These are phyloP conservation scores for Escovopsis weberi DNA, from an alignment of 2,329 filamentous ascomycete species.

Conservation along the genomic window DNA sequence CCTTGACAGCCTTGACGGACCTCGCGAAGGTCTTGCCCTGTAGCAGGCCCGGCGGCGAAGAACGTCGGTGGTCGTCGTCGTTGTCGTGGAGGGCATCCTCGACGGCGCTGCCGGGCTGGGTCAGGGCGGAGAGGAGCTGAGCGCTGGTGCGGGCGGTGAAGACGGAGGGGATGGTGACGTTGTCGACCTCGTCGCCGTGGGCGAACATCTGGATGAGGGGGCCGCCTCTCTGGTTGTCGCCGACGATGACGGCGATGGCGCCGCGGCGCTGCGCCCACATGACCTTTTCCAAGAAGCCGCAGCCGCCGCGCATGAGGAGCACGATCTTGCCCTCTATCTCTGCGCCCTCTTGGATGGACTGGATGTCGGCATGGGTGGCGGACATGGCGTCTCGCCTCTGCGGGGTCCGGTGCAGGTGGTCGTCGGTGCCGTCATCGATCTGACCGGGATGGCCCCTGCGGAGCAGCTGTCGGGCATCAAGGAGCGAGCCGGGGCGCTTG, in stretches of 20 bases:
- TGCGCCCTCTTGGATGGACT: slow-evolving; percentile 77
- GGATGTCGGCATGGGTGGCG: slow-evolving; percentile 68
- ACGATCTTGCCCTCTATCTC: slow-evolving; percentile 92
- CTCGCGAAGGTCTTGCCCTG: slow-evolving; percentile 27
- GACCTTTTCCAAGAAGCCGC: slow-evolving; percentile 91
- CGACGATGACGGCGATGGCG: slow-evolving; percentile 79
- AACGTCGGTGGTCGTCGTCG: slow-evolving; percentile 23
- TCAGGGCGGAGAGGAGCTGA: slow-evolving; percentile 76
- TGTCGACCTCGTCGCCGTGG: slow-evolving; percentile 77
- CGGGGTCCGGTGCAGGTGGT: slow-evolving; percentile 54
- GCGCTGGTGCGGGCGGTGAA: slow-evolving; percentile 94
- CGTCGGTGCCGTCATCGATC: slow-evolving; percentile 66
- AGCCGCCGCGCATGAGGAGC: slow-evolving; percentile 79
- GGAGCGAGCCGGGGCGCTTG: slow-evolving; percentile 10
- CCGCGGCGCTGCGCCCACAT: slow-evolving; percentile 93
- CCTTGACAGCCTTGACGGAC: slow-evolving; percentile 14
- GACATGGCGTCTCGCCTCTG: slow-evolving; percentile 20
- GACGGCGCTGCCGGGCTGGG: slow-evolving; percentile 53
- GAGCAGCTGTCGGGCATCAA: slow-evolving; percentile 16
- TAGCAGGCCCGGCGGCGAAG: slow-evolving; percentile 27
- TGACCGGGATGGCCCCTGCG: slow-evolving; percentile 6
- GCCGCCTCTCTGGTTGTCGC: slow-evolving; percentile 80
- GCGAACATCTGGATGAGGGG: slow-evolving; percentile 96
- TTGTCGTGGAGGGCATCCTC: slow-evolving; percentile 47
- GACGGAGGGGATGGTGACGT: slow-evolving; percentile 82